Evolutionary conservation across 2,329 filamentous ascomycete genomes (phyloP).

Genomic region (Penicillium expansum): DNA sequence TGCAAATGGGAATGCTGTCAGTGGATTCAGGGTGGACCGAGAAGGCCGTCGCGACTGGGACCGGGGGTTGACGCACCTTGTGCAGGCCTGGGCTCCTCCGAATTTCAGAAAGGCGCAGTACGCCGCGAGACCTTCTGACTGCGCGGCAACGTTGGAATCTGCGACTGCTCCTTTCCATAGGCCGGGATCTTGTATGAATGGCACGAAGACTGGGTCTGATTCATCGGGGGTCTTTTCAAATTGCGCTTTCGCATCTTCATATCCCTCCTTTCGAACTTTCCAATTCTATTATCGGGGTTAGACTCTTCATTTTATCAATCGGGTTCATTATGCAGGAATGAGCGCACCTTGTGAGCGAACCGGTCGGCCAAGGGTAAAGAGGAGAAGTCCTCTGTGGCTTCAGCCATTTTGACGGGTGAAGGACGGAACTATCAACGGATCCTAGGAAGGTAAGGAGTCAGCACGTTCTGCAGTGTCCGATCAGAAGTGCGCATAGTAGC

Average conservation of each 20-base stretch:
- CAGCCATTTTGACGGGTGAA: conserved; percentile 37
- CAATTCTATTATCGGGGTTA: conserved; percentile 60
- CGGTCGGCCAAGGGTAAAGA: conserved; percentile 43
- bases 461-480: neutral
- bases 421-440: neutral
- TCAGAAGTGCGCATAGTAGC: neutral
- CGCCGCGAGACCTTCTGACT: conserved; percentile 85
- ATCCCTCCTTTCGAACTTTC: conserved; percentile 95
- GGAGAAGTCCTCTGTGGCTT: conserved; percentile 45
- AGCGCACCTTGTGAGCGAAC: conserved; percentile 44
- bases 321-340: neutral
- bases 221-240: conserved; percentile 85
- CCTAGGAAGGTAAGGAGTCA: neutral
- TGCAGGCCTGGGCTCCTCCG: conserved; percentile 74
- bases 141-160: conserved; percentile 95
- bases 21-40: neutral
- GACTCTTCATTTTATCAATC: conserved; percentile 19
- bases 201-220: conserved; percentile 77
- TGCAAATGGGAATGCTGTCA: conserved; percentile 31
- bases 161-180: conserved; percentile 90
- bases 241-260: conserved; percentile 85
- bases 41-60: neutral
- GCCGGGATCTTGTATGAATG: conserved; percentile 78
- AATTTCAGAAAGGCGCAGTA: conserved; percentile 92
- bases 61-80: conserved; percentile 51